These are phyloP conservation scores for Coffea canephora DNA, from an alignment of 257 asterid genomes.

Conservation along the genomic window DNA sequence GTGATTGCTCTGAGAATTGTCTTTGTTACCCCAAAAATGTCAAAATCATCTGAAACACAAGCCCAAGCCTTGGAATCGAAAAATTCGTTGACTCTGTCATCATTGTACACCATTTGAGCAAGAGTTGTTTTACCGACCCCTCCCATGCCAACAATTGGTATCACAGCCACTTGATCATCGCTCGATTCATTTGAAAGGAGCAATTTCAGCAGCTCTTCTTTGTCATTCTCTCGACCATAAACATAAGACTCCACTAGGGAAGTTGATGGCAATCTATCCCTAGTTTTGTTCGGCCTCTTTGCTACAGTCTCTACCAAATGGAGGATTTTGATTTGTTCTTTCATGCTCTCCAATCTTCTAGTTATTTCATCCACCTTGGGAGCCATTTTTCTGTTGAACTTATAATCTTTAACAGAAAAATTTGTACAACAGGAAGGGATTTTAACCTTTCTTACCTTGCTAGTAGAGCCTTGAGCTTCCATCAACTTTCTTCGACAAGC, in stretches of 20 bases:
- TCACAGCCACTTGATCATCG: slow-evolving; percentile 9
- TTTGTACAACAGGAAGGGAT: not conserved
- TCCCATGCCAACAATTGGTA: slow-evolving; percentile 13
- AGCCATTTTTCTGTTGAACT: not conserved
- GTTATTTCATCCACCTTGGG: slow-evolving; percentile 5
- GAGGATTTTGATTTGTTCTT: not conserved
- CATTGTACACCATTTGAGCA: slow-evolving; percentile 16
- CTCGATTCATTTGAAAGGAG: not conserved
- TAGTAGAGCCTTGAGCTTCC: slow-evolving; percentile 4
- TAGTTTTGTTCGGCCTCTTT: not conserved
- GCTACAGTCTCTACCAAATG: slow-evolving; percentile 12
- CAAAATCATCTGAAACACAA: slow-evolving; percentile 16
- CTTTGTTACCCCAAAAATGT: not conserved
- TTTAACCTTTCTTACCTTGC: slow-evolving; percentile 7
- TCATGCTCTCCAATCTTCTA: slow-evolving; percentile 1
- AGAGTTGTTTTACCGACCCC: slow-evolving; percentile 15
- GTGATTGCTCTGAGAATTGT: not conserved
- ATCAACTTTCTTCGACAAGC: not conserved
- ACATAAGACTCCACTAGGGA: slow-evolving; percentile 15
- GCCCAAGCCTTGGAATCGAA: slow-evolving; percentile 18
- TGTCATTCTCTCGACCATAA: slow-evolving; percentile 20
- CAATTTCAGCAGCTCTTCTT: slow-evolving; percentile 4
- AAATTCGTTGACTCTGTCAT: not conserved
- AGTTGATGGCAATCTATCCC: slow-evolving; percentile 4
- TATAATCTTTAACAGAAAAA: not conserved